These are phyloP conservation scores for Trypanosoma caninum DNA, from an alignment of 208 protist genomes.

Conservation along the genomic window DNA sequence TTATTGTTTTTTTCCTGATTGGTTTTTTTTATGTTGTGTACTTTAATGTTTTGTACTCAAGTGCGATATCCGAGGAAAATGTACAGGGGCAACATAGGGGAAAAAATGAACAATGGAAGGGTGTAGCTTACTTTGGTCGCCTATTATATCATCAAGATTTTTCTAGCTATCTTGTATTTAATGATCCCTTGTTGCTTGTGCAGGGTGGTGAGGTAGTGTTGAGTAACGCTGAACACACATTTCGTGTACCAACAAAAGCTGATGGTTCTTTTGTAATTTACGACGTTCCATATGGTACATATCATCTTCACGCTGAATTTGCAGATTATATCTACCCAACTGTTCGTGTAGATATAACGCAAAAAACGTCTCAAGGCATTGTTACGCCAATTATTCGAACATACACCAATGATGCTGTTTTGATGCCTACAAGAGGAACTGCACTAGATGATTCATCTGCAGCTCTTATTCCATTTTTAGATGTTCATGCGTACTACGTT, in stretches of 20 bases:
- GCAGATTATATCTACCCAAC: slow-evolving; percentile 78
- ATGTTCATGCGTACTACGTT: slow-evolving; percentile 63
- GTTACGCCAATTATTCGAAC: slow-evolving; percentile 45
- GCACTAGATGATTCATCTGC: slow-evolving; percentile 68
- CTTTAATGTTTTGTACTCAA: too few relatives aligned
- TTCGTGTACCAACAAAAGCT: slow-evolving; percentile 50
- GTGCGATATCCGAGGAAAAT: too few relatives aligned
- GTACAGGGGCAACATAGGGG: too few relatives aligned
- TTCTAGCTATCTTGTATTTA: slow-evolving; percentile 37
- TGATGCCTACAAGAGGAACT: slow-evolving; percentile 55
- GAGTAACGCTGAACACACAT: slow-evolving; percentile 32
- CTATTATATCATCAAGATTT: slow-evolving; percentile 49
- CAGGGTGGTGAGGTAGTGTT: slow-evolving; percentile 73
- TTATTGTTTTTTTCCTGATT: too few relatives aligned
- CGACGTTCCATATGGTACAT: slow-evolving; percentile 73
- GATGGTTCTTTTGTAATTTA: slow-evolving; percentile 77
- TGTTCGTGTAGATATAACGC: slow-evolving; percentile 63
- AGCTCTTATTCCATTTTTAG: slow-evolving; percentile 49
- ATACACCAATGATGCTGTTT: slow-evolving; percentile 62
- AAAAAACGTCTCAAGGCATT: slow-evolving; percentile 24
- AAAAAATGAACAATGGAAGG: too few relatives aligned
- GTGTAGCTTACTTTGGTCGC: slow-evolving; percentile 62
- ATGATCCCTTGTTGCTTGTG: slow-evolving; percentile 45
- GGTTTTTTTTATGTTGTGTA: too few relatives aligned
- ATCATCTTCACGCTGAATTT: slow-evolving; percentile 78